These are phyloP conservation scores for Lonicera japonica DNA, from an alignment of 129 eudicot genomes.

Conservation along the genomic window DNA sequence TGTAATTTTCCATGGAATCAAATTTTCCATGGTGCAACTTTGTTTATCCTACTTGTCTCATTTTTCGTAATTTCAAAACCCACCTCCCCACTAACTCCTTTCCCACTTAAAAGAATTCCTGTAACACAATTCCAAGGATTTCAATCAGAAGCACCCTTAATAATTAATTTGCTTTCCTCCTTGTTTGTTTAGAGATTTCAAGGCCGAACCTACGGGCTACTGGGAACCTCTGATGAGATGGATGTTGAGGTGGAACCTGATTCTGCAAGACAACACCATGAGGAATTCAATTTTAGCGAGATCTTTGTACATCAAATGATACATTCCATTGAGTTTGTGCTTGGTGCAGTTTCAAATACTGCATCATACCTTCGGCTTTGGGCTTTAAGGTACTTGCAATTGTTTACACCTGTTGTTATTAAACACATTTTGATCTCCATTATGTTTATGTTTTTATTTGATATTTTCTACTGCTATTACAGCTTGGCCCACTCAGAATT, in stretches of 20 bases:
- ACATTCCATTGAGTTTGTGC: constrained; percentile 95
- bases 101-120: no score
- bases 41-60: no score
- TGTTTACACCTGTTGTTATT: constrained; percentile 2
- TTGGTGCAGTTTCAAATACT: constrained; percentile 97
- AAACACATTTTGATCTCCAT: constrained; percentile 3
- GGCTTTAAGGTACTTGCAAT: constrained; percentile 77
- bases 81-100: no score
- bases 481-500: constrained; percentile 98
- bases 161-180: constrained; percentile 10
- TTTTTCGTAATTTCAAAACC: no score
- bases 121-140: no score
- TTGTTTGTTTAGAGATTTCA: constrained; percentile 70
- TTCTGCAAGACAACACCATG: constrained; percentile 66
- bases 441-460: constrained; percentile 3
- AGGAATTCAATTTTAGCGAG: constrained; percentile 95
- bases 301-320: constrained; percentile 98
- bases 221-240: constrained; percentile 65
- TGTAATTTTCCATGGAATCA: no score
- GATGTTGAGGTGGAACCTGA: constrained; percentile 73
- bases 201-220: constrained; percentile 88
- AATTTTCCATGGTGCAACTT: no score
- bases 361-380: constrained; percentile 98
- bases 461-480: constrained; percentile 21
- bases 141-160: no score